A percentile compares a stretch with the other conserved stretches of the same genome.
phyloP scores from a whole-genome alignment of 805 yeast species.

The Schizosaccharomyces japonicus region DNA sequence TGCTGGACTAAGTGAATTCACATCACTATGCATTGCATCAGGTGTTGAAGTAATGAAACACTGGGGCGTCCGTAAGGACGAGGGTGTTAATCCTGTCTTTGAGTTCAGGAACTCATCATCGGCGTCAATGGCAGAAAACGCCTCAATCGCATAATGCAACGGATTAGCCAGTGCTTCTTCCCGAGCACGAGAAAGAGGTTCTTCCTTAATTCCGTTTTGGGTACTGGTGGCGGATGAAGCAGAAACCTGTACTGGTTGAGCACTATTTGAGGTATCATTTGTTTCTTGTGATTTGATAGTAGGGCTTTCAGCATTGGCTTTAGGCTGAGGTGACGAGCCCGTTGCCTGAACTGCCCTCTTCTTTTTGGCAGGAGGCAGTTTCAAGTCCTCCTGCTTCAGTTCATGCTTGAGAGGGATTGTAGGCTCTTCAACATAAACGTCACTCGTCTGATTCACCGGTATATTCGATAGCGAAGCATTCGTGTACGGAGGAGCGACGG shows the following conservation, averaged over 20 bases:
- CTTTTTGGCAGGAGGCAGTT: neutral
- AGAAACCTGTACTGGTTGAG: neutral
- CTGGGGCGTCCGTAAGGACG: neutral
- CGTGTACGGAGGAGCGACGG: too few relatives aligned
- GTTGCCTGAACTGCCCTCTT: neutral
- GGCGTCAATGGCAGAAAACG: neutral
- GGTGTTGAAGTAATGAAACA: neutral
- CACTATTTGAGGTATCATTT: neutral
- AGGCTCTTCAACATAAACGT: neutral
- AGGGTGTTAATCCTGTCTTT: neutral
- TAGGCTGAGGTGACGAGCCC: neutral
- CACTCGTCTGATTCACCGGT: neutral
- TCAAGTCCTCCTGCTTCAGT: neutral
- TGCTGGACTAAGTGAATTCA: neutral
- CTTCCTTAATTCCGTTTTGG: neutral
- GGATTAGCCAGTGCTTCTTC: slow-evolving; percentile 2
- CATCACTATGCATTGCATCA: neutral
- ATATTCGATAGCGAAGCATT: neutral
- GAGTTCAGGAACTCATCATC: neutral
- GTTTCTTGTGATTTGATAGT: neutral
- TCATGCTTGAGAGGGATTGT: neutral
- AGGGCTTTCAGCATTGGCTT: neutral
- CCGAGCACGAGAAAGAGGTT: neutral
- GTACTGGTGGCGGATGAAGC: neutral
- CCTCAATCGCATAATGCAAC: neutral